These are phyloP conservation scores for Leccinum subatratum DNA, from an alignment of 1,284 basidiomycete genomes.

Conservation along the genomic window DNA sequence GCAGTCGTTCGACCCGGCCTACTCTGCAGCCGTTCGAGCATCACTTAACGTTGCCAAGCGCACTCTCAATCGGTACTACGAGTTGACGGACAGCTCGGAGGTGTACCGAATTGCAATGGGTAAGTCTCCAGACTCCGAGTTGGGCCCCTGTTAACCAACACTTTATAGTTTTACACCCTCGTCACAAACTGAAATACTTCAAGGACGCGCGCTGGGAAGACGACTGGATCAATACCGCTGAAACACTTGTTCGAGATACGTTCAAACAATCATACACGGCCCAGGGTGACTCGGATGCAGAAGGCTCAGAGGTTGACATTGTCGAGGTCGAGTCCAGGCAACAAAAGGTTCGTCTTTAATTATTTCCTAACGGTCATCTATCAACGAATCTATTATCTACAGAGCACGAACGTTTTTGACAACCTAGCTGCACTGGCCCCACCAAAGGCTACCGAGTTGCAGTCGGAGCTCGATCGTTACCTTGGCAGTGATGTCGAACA, in stretches of 20 bases:
- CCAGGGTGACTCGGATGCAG: too few relatives aligned
- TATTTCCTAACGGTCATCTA: too few relatives aligned
- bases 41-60: not conserved
- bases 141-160: not conserved
- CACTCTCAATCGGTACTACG: slow-evolving; percentile 1
- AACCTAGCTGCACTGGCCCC: not conserved
- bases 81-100: not conserved
- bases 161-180: not conserved
- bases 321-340: too few relatives aligned
- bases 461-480: not conserved
- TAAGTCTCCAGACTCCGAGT: not conserved
- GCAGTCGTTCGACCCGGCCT: not conserved
- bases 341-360: too few relatives aligned
- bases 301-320: too few relatives aligned
- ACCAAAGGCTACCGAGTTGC: not conserved
- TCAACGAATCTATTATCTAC: not conserved
- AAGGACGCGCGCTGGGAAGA: not conserved
- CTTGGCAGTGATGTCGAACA: not conserved
- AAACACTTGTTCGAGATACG: not conserved
- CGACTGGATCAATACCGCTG: not conserved
- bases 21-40: not conserved
- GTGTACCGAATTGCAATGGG: not conserved
- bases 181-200: not conserved
- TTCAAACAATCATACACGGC: too few relatives aligned
- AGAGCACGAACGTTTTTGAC: not conserved